Conservation (phyloP, 495 filamentous ascomycete species). For the Parmelia sp. region DNA sequence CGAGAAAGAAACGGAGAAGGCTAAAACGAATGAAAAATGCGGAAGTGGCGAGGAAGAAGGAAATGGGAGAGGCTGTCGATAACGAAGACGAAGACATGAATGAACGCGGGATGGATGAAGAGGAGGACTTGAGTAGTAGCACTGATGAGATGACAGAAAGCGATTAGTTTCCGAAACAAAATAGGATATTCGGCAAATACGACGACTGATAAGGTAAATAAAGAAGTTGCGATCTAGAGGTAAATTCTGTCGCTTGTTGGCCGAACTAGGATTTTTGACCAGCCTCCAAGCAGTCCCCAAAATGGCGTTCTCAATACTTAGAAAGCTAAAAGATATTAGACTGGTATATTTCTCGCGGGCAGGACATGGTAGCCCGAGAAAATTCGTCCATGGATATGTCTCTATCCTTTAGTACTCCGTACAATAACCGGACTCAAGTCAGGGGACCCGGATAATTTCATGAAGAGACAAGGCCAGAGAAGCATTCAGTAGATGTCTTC, state of each 20-base stretch:
- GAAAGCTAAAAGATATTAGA: neutral
- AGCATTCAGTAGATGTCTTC: neutral
- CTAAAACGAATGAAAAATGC: conserved; percentile 24
- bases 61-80: conserved; percentile 25
- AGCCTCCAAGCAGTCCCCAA: neutral
- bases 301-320: neutral
- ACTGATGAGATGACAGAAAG: conserved; percentile 28
- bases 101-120: conserved; percentile 21
- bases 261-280: neutral
- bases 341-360: neutral
- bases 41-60: conserved; percentile 24
- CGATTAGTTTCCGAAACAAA: conserved; percentile 6
- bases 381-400: neutral
- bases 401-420: neutral
- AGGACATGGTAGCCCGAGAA: neutral
- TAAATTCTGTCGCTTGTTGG: neutral
- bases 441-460: neutral
- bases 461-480: neutral
- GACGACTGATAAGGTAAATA: neutral
- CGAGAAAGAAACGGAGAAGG: conserved; percentile 33
- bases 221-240: neutral
- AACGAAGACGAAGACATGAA: conserved; percentile 18
- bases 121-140: conserved; percentile 25
- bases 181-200: neutral
- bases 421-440: neutral